These are phyloP conservation scores for Cyclotella atomus DNA, from an alignment of 108 stramenopile genomes.

Conservation along the genomic window DNA sequence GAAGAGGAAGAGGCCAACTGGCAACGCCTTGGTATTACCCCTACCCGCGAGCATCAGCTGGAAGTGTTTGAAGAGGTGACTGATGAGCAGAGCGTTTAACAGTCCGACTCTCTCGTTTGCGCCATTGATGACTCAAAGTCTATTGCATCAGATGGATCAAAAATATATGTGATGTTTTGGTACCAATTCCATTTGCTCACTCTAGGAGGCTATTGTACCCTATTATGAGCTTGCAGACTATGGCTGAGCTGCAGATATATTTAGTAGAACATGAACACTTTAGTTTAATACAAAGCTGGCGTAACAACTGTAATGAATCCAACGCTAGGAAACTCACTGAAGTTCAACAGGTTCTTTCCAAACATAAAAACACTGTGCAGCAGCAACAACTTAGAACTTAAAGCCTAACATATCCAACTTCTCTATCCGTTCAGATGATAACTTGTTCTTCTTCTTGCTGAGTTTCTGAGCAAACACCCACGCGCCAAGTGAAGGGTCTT, in stretches of 20 bases:
- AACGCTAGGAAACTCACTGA: too few species aligned
- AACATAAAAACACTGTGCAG: too few species aligned
- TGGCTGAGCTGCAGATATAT: too few species aligned
- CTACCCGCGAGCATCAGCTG: too few species aligned
- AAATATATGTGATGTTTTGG: too few species aligned
- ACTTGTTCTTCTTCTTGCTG: conserved; percentile 29
- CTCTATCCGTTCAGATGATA: conserved; percentile 23
- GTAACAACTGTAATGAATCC: too few species aligned
- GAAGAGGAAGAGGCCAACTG: conserved; percentile 25
- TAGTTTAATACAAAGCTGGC: too few species aligned
- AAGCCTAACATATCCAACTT: conserved; percentile 16
- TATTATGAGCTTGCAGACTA: too few species aligned
- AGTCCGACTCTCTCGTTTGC: background rate
- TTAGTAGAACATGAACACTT: too few species aligned
- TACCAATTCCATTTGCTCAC: too few species aligned
- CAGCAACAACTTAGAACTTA: conserved; percentile 16
- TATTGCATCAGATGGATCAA: background rate
- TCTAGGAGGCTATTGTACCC: too few species aligned
- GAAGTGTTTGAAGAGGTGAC: conserved; percentile 7
- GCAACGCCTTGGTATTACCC: conserved; percentile 1
- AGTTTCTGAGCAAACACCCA: conserved; percentile 33
- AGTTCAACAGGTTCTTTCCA: too few species aligned
- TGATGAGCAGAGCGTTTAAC: conserved; percentile 12
- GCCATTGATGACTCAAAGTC: background rate
- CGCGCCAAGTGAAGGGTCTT: conserved; percentile 31